Percentiles rank a stretch among this genome's conserved stretches.
Evolutionary conservation across 176 grass and related monocot species (phyloP).

Genomic region (Avena sativa): DNA sequence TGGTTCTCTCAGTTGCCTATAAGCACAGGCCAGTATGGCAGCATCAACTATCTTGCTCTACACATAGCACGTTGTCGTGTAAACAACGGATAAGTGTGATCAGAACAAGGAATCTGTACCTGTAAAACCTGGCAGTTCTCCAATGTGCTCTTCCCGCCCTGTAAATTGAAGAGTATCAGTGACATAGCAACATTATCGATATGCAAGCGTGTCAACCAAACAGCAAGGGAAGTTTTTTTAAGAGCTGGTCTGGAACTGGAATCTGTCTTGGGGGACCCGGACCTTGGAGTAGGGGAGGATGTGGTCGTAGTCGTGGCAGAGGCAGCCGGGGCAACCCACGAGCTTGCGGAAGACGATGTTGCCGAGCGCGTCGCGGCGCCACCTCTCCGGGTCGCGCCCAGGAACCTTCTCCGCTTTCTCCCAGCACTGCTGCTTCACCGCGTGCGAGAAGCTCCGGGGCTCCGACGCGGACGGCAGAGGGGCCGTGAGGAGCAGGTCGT

Average conservation of each 20-base stretch:
- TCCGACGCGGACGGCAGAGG: slow-evolving; percentile 49
- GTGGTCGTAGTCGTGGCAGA: slow-evolving; percentile 99
- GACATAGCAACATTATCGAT: not conserved
- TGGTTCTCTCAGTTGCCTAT: not conserved
- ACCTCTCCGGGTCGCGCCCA: slow-evolving; percentile 79
- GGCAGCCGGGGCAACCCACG: slow-evolving; percentile 91
- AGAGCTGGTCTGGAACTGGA: not conserved
- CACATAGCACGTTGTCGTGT: not conserved
- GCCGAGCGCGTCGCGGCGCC: slow-evolving; percentile 95
- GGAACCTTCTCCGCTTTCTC: slow-evolving; percentile 84
- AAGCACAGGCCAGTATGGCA: not conserved
- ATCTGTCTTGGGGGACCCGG: not conserved
- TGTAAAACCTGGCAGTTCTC: slow-evolving; percentile 98
- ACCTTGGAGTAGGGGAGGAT: slow-evolving; percentile 96
- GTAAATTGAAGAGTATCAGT: slow-evolving; percentile 35
- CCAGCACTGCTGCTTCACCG: slow-evolving; percentile 97
- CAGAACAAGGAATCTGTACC: slow-evolving; percentile 41
- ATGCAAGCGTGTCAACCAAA: not conserved
- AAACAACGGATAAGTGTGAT: not conserved
- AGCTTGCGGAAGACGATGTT: slow-evolving; percentile 95
- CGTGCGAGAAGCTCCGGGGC: slow-evolving; percentile 81
- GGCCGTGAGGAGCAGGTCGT: slow-evolving; percentile 52
- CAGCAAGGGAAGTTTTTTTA: not conserved
- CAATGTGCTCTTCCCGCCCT: slow-evolving; percentile 96
- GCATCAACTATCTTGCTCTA: not conserved